These are phyloP conservation scores for Rhodotorula taiwanensis DNA, from an alignment of 768 basidiomycete species.

Conservation along the genomic window DNA sequence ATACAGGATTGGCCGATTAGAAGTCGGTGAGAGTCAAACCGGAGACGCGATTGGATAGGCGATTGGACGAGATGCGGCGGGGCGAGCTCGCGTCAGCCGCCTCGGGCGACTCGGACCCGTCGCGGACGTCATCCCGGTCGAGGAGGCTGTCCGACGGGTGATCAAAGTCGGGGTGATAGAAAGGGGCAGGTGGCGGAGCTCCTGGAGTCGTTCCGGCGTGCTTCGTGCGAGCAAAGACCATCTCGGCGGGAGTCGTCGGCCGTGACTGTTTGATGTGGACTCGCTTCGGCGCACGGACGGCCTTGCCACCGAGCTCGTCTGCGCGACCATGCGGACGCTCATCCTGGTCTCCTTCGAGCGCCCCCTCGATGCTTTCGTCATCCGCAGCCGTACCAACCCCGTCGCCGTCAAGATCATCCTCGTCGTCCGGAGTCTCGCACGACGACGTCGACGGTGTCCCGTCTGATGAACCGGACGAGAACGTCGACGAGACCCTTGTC, in stretches of 20 bases:
- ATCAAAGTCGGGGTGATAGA: background rate
- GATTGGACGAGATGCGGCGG: too few species aligned
- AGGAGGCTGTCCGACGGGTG: background rate
- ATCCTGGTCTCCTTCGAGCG: background rate
- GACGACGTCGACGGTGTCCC: background rate
- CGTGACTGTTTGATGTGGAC: background rate
- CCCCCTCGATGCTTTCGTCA: too few species aligned
- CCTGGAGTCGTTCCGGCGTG: constrained; percentile 27
- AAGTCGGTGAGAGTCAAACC: too few species aligned
- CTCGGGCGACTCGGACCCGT: background rate
- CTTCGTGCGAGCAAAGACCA: constrained; percentile 6
- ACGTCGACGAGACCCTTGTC: too few species aligned
- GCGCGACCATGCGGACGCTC: background rate
- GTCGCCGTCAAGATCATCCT: background rate
- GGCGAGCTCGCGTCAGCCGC: background rate
- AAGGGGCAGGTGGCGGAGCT: constrained; percentile 9
- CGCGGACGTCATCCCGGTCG: constrained; percentile 4
- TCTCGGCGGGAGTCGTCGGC: background rate
- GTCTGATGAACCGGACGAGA: constrained; percentile 1
- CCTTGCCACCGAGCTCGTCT: too few species aligned
- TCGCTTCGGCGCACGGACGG: too few species aligned
- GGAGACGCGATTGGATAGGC: too few species aligned
- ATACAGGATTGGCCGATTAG: too few species aligned
- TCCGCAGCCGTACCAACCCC: background rate
- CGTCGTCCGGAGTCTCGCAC: constrained; percentile 11